Base-by-base conservation (phyloP, 2,329 filamentous ascomycete species). In the Penicillium thymicola region DNA sequence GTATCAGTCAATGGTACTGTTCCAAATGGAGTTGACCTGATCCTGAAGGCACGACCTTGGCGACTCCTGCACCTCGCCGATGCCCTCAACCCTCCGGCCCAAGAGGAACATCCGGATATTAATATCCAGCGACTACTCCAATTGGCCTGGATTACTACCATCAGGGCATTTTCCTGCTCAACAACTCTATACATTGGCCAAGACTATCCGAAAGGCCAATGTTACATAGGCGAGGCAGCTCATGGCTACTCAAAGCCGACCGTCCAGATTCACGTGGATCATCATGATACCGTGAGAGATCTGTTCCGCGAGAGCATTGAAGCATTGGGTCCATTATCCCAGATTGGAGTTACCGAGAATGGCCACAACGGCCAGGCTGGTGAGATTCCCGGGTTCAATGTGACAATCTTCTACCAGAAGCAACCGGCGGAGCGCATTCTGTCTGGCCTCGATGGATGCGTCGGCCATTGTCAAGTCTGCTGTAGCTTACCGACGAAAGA, bases 71-170 rank as follows among this genome's bases (percentile, higher is more conserved):
- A 49, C 6, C 52, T 62, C 2, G 32, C 51, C 11, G 53, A 62
- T 36, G 14, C 32, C n/a, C 32, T 60, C 18, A 14, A 50, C n/a
- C 42, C 34, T 25, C 34, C 13, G 1, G 27, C 36, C 9, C 37
- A 34, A 13, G 23, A 25, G 6, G 58, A 58, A 9, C 23, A 56
- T 44, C 32, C 55, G 9, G 58, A 60, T 41, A 46, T 60, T n/a
- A 43, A 57, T 16, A 36, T 62, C 36, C 60, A 62, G 41, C 45
- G 55, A 23, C 21, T 62, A n/a, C 27, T 62, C 3, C 60, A 62
- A 27, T 45, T 60, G 9, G 60, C 58, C 9, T 62, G 60, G 60
- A n/a, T 54, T 0, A 42, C 52, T 9, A 52, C 43, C 1, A 18
- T 54, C 16, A 54, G 50, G 10, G 32, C 55, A 4, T 62, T 62